A percentile compares a stretch with the other conserved stretches of the same genome.
Conservation (phyloP, 306 rosid species). For the Aeschynomene evenia region DNA sequence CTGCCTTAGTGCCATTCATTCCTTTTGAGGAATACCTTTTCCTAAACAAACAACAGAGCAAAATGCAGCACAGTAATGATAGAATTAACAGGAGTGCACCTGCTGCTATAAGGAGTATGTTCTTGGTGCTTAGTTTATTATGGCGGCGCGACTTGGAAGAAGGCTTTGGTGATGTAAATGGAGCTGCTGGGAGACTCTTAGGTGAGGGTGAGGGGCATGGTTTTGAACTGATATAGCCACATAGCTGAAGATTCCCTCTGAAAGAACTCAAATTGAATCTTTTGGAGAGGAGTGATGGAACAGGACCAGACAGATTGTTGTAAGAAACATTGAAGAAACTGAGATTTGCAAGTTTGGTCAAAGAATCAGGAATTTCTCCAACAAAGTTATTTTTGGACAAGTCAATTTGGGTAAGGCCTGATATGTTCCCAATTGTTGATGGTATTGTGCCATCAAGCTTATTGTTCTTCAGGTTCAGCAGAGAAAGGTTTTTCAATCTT, state of each 20-base stretch:
- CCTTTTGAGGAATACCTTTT: constrained; percentile 55
- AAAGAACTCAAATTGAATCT: constrained; percentile 88
- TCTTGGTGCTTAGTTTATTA: constrained; percentile 67
- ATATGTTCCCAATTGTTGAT: constrained; percentile 65
- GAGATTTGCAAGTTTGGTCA: constrained; percentile 53
- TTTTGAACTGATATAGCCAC: constrained; percentile 61
- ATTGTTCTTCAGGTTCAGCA: constrained; percentile 60
- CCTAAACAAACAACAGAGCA: constrained; percentile 67
- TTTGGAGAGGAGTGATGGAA: constrained; percentile 60
- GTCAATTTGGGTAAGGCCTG: constrained; percentile 60
- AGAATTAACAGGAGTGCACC: constrained; percentile 69
- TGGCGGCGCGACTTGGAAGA: constrained; percentile 26
- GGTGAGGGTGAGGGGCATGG: constrained; percentile 63
- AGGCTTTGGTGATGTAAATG: constrained; percentile 35
- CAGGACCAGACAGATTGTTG: constrained; percentile 84
- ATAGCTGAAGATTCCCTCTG: constrained; percentile 69
- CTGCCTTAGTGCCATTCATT: constrained; percentile 37
- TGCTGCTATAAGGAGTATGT: constrained; percentile 76
- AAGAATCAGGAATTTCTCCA: constrained; percentile 70
- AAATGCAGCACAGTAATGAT: constrained; percentile 64
- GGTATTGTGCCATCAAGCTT: constrained; percentile 74
- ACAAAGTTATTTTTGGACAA: constrained; percentile 59
- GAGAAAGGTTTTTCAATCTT: constrained; percentile 54
- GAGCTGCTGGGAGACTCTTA: constrained; percentile 54
- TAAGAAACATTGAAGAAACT: constrained; percentile 75